Conservation (phyloP, 1,139 yeast genomes). For the Kodamaea arcana region DNA sequence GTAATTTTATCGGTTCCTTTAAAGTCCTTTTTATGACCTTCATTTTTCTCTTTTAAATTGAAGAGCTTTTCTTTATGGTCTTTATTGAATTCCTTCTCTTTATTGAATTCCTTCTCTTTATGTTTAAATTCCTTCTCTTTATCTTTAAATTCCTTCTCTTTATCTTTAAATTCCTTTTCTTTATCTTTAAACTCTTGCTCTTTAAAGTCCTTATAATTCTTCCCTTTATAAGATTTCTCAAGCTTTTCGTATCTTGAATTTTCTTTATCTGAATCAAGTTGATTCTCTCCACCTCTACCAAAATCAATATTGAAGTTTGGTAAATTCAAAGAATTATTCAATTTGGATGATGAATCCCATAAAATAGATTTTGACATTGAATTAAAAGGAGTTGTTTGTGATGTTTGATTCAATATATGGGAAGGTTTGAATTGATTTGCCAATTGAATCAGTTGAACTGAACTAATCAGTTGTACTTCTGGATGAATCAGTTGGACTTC, state of each 20-base stretch:
- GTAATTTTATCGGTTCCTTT: background rate
- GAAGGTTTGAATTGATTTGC: too few relatives aligned
- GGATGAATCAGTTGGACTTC: too few relatives aligned
- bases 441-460: too few relatives aligned
- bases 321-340: slow-evolving; percentile 24
- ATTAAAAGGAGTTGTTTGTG: too few relatives aligned
- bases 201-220: background rate
- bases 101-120: background rate
- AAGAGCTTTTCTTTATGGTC: too few relatives aligned
- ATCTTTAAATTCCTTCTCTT: slow-evolving; percentile 1
- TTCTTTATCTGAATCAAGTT: background rate
- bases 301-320: slow-evolving; percentile 27
- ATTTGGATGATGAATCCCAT: slow-evolving; percentile 28
- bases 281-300: background rate
- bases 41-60: background rate
- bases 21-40: background rate
- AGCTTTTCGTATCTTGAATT: background rate
- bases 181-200: background rate
- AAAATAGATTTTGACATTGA: slow-evolving; percentile 16
- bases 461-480: too few relatives aligned
- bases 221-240: too few relatives aligned
- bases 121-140: background rate
- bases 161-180: slow-evolving; percentile 6
- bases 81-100: too few relatives aligned
- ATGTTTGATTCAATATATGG: too few relatives aligned